These are phyloP conservation scores for Hemileccinum impolitum DNA, from an alignment of 768 basidiomycete genomes.

Conservation along the genomic window DNA sequence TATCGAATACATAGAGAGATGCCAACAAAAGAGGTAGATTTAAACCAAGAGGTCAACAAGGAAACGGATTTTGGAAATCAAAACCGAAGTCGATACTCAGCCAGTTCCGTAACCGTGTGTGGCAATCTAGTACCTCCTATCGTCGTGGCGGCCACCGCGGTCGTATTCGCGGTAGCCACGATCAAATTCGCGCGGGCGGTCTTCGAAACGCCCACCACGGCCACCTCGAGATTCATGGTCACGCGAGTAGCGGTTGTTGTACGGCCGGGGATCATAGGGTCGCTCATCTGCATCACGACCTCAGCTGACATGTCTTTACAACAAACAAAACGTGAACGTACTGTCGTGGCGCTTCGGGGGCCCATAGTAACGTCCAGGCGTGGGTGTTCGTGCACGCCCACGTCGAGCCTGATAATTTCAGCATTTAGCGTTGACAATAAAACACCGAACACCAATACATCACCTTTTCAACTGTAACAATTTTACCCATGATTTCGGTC, in stretches of 20 bases:
- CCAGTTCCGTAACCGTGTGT: background rate
- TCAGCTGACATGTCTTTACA: background rate
- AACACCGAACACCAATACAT: background rate
- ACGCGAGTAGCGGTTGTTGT: conserved; percentile 81
- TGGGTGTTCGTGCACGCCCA: conserved; percentile 86
- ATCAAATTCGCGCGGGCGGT: conserved; percentile 25
- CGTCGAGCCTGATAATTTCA: conserved; percentile 66
- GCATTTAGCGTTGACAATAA: conserved; percentile 2
- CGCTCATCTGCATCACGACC: conserved; percentile 56
- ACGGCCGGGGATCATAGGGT: conserved; percentile 89
- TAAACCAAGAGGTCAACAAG: background rate
- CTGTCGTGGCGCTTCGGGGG: conserved; percentile 79
- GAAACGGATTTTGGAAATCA: background rate
- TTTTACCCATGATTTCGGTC: conserved; percentile 85
- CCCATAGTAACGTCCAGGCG: conserved; percentile 92
- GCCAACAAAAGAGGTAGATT: conserved; percentile 2
- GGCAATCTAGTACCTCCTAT: conserved; percentile 39
- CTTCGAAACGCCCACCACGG: conserved; percentile 44
- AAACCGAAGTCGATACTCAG: conserved; percentile 2
- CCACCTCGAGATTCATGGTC: conserved; percentile 54
- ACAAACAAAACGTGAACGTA: conserved; percentile 31
- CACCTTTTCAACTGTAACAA: conserved; percentile 86
- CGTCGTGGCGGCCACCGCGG: conserved; percentile 40
- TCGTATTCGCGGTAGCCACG: conserved; percentile 44
- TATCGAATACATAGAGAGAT: conserved; percentile 23